Evolutionary conservation across 2,329 filamentous ascomycete genomes (phyloP).

Genomic region (Colletotrichum tropicicola): DNA sequence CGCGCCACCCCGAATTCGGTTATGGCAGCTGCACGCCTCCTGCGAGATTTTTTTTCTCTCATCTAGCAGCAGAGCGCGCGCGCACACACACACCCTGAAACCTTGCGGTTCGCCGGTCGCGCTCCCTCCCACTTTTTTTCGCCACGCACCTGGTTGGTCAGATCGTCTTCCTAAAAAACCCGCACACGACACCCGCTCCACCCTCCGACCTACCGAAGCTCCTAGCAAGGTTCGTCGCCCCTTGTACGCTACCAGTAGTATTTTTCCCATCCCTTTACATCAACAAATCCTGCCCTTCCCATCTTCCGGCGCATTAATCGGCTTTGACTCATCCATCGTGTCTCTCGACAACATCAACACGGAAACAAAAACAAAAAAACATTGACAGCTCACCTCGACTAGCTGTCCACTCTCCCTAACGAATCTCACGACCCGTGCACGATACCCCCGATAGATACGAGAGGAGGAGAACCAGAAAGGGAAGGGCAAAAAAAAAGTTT

Average conservation of each 20-base stretch:
- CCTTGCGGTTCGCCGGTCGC: conserved; percentile 1
- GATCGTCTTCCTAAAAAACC: conserved; percentile 32
- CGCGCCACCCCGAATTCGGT: conserved; percentile 26
- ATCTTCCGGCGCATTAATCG: neutral
- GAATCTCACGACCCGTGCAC: conserved; percentile 1
- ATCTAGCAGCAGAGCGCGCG: no score
- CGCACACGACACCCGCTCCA: conserved; percentile 32
- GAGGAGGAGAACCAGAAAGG: neutral
- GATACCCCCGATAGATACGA: neutral
- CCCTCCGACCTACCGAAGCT: conserved; percentile 19
- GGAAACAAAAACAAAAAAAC: conserved; percentile 3
- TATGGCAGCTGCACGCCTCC: neutral
- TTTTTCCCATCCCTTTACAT: conserved; percentile 24
- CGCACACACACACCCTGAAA: neutral
- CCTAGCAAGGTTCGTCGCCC: conserved; percentile 18
- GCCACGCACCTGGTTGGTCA: conserved; percentile 18
- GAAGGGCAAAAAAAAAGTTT: neutral
- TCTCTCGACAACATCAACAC: neutral
- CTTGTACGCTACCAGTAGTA: neutral
- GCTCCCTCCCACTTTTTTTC: conserved; percentile 1
- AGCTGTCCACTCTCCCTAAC: neutral
- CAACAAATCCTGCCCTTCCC: neutral
- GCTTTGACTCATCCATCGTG: conserved; percentile 8
- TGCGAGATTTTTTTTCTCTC: neutral
- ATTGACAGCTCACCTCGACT: neutral